Base-by-base conservation (phyloP, 2,329 filamentous ascomycete genomes). In the Alternaria panax region DNA sequence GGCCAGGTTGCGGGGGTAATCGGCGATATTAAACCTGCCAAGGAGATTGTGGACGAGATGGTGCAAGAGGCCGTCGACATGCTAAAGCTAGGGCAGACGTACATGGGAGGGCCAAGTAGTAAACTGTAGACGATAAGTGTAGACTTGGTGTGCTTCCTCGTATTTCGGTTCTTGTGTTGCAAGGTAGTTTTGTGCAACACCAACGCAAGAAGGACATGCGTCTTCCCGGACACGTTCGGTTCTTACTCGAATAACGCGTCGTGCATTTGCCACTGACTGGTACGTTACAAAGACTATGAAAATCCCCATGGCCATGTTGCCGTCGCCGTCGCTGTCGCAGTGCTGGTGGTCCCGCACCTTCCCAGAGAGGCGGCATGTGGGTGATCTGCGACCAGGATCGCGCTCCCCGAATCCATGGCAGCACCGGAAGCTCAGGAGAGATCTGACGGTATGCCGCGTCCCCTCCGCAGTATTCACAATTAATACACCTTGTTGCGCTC, bases 41-140 rank as follows among this genome's bases (percentile, higher is more conserved):
- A 82, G 46, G 85, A 89, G 65, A 97, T 98, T 80, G 88, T 98
- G n/a, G 86, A 88, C 61, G 92, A 96, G 67, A 97, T 98, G 92
- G 91, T 97, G 9, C 47, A 62, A 45, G 77, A 78, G 59, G 77
- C 77, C 28, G 71, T 79, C 40, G 75, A 78, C 16, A 79, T 78
- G 74, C 60, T 80, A 59, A 74, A 60, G 63, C 20, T 78, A 41
- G 76, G 76, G 5, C 72, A 77, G 62, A 73, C 71, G 40, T 79
- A 72, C 61, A 72, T 78, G 36, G 66, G 62, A 12, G 67, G 62
- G n/a, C 57, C 60, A 27, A 68, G 65, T 51, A 78, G 75, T 42
- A 79, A 78, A 66, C 58, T 79, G 60, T 78, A 71, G 64, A 27
- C 32, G 25, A 36, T 11, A n/a, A 42, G 9, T 12, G 25, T 41